Percentiles rank a stretch among this genome's conserved stretches.
phyloP scores from a whole-genome alignment of 306 rosid genomes.

The Quercus variabilis region DNA sequence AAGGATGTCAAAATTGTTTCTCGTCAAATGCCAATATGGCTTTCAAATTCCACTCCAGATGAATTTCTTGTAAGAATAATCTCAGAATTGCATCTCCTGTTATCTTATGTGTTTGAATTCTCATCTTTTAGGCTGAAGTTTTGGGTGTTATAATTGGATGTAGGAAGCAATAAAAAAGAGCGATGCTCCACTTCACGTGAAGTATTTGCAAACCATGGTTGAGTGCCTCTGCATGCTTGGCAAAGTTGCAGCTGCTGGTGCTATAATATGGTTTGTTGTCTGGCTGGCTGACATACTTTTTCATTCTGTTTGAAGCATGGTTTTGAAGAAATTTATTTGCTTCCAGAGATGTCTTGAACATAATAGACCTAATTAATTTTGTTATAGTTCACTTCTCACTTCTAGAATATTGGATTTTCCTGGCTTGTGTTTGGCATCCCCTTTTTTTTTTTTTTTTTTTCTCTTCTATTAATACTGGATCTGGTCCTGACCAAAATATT shows the following conservation, averaged over 20 bases:
- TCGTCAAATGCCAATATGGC: slow-evolving; percentile 88
- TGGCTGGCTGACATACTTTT: slow-evolving; percentile 14
- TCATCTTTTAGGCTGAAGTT: slow-evolving; percentile 32
- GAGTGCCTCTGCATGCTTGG: slow-evolving; percentile 98
- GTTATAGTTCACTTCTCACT: neutral
- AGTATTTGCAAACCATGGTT: slow-evolving; percentile 95
- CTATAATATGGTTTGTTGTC: slow-evolving; percentile 85
- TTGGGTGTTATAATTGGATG: slow-evolving; percentile 28
- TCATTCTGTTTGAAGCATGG: slow-evolving; percentile 10
- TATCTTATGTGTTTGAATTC: slow-evolving; percentile 13
- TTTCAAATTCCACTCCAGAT: slow-evolving; percentile 88
- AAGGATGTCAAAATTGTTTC: slow-evolving; percentile 51
- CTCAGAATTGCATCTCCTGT: slow-evolving; percentile 20
- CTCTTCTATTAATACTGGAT: neutral
- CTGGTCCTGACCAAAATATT: neutral
- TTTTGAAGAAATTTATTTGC: slow-evolving; percentile 8
- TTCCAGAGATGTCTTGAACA: slow-evolving; percentile 1
- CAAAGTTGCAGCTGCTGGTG: slow-evolving; percentile 98
- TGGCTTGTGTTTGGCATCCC: neutral
- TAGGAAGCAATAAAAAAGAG: slow-evolving; percentile 91
- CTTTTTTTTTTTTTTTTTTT: neutral
- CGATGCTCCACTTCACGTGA: slow-evolving; percentile 83
- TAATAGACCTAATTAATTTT: neutral
- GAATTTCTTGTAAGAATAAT: slow-evolving; percentile 84
- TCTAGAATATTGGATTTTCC: neutral